These are phyloP conservation scores for Pleurotus ostreatus DNA, from an alignment of 768 basidiomycete genomes.

Conservation along the genomic window DNA sequence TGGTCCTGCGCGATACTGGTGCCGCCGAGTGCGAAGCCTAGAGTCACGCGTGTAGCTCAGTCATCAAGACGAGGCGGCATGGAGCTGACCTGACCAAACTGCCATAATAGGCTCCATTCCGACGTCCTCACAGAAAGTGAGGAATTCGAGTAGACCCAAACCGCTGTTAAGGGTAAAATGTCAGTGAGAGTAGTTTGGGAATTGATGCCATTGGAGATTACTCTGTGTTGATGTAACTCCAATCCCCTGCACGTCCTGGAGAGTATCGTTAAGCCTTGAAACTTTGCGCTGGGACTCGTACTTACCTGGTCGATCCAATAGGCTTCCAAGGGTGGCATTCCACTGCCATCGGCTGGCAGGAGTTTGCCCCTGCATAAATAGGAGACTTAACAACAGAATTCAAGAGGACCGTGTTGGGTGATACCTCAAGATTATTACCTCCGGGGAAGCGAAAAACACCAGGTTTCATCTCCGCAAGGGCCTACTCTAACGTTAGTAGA, in stretches of 20 bases:
- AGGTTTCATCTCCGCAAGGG: constrained; percentile 51
- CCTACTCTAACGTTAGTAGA: constrained; percentile 23
- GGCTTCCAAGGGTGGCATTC: constrained; percentile 58
- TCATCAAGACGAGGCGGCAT: no score
- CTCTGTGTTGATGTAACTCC: constrained; percentile 63
- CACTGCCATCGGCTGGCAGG: constrained; percentile 56
- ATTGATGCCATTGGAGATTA: constrained; percentile 13
- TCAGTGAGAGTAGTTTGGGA: no score
- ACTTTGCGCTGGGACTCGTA: neutral
- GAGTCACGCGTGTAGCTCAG: neutral
- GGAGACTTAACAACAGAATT: neutral
- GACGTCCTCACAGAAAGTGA: constrained; percentile 52
- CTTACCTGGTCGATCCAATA: constrained; percentile 45
- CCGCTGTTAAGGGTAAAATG: constrained; percentile 14
- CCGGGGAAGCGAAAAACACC: constrained; percentile 66
- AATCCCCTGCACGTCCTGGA: constrained; percentile 51
- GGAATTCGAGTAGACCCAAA: constrained; percentile 26
- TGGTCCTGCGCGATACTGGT: constrained; percentile 37
- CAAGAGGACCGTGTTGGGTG: constrained; percentile 18
- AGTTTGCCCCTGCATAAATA: constrained; percentile 42
- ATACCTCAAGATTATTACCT: constrained; percentile 53
- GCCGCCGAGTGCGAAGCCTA: constrained; percentile 49
- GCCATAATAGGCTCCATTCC: constrained; percentile 60
- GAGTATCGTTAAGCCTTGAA: neutral
- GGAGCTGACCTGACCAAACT: constrained; percentile 43